Percentiles rank a stretch among this genome's conserved stretches.
These are phyloP conservation scores for Aspergillus fischeri DNA, from an alignment of 2,329 filamentous ascomycete species.

Conservation along the genomic window DNA sequence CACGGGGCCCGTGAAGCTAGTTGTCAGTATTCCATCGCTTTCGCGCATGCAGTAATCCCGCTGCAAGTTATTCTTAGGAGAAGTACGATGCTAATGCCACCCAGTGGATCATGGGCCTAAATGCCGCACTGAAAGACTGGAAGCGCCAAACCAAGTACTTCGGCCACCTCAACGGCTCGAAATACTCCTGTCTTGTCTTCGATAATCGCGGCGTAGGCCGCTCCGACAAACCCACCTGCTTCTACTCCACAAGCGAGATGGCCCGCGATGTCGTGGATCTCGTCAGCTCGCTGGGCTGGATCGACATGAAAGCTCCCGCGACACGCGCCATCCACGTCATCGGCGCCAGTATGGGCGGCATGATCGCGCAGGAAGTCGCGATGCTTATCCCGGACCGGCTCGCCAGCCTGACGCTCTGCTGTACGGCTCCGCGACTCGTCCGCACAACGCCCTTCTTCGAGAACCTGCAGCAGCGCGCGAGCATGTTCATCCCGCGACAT, in stretches of 20 bases:
- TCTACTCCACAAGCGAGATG: slow-evolving; percentile 83
- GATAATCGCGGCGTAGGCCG: slow-evolving; percentile 84
- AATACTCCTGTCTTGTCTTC: slow-evolving; percentile 70
- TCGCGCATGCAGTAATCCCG: background rate
- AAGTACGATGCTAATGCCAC: background rate
- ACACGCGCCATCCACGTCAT: slow-evolving; percentile 61
- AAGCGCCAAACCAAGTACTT: slow-evolving; percentile 81
- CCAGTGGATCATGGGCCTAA: slow-evolving; percentile 78
- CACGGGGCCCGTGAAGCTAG: slow-evolving; percentile 63
- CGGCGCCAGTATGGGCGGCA: slow-evolving; percentile 82
- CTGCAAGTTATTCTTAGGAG: background rate
- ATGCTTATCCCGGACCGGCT: slow-evolving; percentile 42
- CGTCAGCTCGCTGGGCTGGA: slow-evolving; percentile 66
- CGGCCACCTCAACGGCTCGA: slow-evolving; percentile 63
- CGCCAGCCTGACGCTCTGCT: slow-evolving; percentile 56
- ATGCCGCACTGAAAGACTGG: slow-evolving; percentile 65
- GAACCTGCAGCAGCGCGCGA: slow-evolving; percentile 58
- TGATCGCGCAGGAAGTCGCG: slow-evolving; percentile 81
- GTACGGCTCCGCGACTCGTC: slow-evolving; percentile 58
- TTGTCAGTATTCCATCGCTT: slow-evolving; percentile 51
- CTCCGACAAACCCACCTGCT: slow-evolving; percentile 69
- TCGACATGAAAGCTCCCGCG: slow-evolving; percentile 25
- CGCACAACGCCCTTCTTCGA: slow-evolving; percentile 57
- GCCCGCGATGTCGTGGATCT: slow-evolving; percentile 72
- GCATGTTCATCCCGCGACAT: slow-evolving; percentile 63